phyloP scores from a whole-genome alignment of 306 rosid genomes.

The Leucaena leucocephala region DNA sequence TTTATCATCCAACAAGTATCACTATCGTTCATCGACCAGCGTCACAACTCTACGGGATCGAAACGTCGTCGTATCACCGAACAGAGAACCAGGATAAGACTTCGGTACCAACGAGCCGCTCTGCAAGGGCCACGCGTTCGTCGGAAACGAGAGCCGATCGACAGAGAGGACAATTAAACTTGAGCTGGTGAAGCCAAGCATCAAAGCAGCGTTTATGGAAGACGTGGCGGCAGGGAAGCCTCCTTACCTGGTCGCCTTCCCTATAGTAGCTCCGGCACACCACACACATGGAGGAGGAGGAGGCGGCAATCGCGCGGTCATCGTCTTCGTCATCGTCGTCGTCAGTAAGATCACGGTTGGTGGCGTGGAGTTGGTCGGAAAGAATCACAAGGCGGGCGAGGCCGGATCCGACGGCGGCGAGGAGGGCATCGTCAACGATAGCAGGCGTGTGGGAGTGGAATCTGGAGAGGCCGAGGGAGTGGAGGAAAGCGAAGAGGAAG shows the following conservation, averaged over 20 bases:
- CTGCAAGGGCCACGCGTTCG: slow-evolving; percentile 54
- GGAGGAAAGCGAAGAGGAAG: slow-evolving; percentile 47
- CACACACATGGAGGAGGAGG: slow-evolving; percentile 54
- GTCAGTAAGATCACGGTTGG: slow-evolving; percentile 51
- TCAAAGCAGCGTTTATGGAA: slow-evolving; percentile 85
- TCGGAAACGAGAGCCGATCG: slow-evolving; percentile 62
- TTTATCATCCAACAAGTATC: not conserved
- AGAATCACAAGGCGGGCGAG: slow-evolving; percentile 63
- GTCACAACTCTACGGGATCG: too few species aligned
- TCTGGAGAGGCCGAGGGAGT: slow-evolving; percentile 50
- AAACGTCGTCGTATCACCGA: slow-evolving; percentile 42
- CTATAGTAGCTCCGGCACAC: slow-evolving; percentile 56
- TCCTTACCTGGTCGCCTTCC: slow-evolving; percentile 73
- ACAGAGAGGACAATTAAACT: slow-evolving; percentile 86
- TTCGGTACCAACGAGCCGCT: slow-evolving; percentile 56
- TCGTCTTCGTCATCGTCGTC: slow-evolving; percentile 30
- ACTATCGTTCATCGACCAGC: not conserved
- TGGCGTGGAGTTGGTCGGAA: slow-evolving; percentile 74
- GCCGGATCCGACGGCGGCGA: slow-evolving; percentile 64
- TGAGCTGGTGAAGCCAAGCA: slow-evolving; percentile 74
- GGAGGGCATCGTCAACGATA: slow-evolving; percentile 44
- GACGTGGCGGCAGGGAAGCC: slow-evolving; percentile 75
- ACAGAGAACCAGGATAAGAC: slow-evolving; percentile 63
- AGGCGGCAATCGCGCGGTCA: not conserved
- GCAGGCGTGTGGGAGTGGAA: slow-evolving; percentile 29